Evolutionary conservation across 2,329 filamentous ascomycete genomes (phyloP), one percentile per base, ranked within the genome.

Genomic region (Cercospora canescens): DNA sequence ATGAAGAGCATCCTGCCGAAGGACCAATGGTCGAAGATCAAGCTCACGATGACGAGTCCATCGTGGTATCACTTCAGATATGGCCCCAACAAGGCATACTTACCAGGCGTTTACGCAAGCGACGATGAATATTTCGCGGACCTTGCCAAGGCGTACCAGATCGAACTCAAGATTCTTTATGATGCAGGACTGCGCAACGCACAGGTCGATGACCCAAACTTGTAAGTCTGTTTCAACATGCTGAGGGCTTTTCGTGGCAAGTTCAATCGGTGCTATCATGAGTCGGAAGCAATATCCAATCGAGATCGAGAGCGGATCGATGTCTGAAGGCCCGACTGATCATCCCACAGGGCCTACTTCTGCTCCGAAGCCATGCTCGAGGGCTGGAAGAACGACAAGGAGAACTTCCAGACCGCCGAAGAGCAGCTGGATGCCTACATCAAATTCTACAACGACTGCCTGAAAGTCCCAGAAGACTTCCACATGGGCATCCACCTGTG

Each of bases 401-500:
- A 88, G 72, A 92, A 93, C 76, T 85, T 85, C 61, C 87, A 88
- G 76, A 86, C 86, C 1, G 86, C 90, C 6, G 89, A 91, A 56
- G 87, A 89, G 70, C 87, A 92, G 52, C 85, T 94, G 24, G 89
- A 92, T 71, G 86, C 89, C 30, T 94, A 94, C 79, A 90, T 94
- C 76, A 83, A 85, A 67, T 86, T 92, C 70, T 93, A 93, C 83
- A 93, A 93, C 76, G 88, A 91, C 77, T 87, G 84, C 73, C 74
- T 77, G 66, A 58, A 85, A 72, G 80, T 87, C 0, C 89, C 90
- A 0, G 76, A 82, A 2, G 90, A 93, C 75, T 86, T 93, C 83
- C 90, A 93, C 78, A 85, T 91, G 2, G 91, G 91, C 54, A 88
- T 94, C 16, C 91, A 94, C 75, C 82, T 93, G 60, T 93, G 91